Evolutionary conservation across 225 moss, liverwort and hornwort genomes (phyloP).

Genomic region (Pseudisothecium myosuroides): DNA sequence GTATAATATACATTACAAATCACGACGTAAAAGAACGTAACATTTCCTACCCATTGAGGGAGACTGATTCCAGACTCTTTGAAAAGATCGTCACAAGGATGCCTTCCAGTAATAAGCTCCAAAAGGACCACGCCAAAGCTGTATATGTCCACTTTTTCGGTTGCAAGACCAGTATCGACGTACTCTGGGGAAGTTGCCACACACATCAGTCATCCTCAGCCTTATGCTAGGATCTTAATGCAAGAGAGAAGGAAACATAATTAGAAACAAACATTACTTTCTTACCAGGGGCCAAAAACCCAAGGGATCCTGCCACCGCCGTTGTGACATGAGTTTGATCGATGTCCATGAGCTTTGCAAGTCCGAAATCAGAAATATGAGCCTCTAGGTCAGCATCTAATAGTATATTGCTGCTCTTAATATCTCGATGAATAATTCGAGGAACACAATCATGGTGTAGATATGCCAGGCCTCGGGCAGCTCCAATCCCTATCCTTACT

Average conservation of each 20-base stretch:
- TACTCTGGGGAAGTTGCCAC: slow-evolving; percentile 59
- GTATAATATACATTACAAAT: not conserved
- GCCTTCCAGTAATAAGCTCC: slow-evolving; percentile 79
- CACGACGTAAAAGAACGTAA: not conserved
- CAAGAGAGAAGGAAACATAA: not conserved
- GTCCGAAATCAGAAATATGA: slow-evolving; percentile 79
- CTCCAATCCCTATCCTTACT: slow-evolving; percentile 54
- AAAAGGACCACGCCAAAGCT: slow-evolving; percentile 86
- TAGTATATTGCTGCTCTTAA: slow-evolving; percentile 88
- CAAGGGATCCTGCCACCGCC: slow-evolving; percentile 79
- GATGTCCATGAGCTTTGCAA: slow-evolving; percentile 76
- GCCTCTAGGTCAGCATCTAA: slow-evolving; percentile 69
- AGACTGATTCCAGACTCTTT: slow-evolving; percentile 61
- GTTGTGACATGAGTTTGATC: slow-evolving; percentile 84
- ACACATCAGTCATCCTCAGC: not conserved
- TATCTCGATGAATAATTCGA: slow-evolving; percentile 82
- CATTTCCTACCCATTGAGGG: slow-evolving; percentile 68
- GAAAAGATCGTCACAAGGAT: slow-evolving; percentile 68
- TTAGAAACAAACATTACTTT: not conserved
- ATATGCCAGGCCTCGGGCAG: slow-evolving; percentile 70
- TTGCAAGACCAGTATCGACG: slow-evolving; percentile 80
- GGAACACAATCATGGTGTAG: slow-evolving; percentile 83
- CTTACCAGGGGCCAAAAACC: slow-evolving; percentile 86
- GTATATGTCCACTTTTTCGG: slow-evolving; percentile 86
- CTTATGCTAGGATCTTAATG: not conserved